A percentile compares a stretch with the other conserved stretches of the same genome.
Conservation (phyloP, 192 early-diverging fungal genomes). For the Linnemannia hyalina region DNA sequence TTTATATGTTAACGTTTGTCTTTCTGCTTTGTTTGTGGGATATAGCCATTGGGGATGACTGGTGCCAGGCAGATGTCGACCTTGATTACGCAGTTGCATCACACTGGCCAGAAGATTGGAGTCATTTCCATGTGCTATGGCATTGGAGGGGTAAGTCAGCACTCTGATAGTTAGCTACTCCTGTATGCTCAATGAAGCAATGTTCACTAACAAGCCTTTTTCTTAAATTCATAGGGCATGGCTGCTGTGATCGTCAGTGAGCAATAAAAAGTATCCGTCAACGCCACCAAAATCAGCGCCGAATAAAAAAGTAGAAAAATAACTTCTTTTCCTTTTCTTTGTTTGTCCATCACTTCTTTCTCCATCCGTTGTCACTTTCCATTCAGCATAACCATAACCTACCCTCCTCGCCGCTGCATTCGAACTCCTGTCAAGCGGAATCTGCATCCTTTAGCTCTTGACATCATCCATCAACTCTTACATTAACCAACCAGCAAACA, state of each 20-base stretch:
- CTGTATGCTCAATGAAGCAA: neutral
- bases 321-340: neutral
- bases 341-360: neutral
- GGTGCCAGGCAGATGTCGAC: conserved; percentile 96
- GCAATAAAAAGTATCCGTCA: neutral
- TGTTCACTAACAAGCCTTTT: neutral
- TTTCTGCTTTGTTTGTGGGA: neutral
- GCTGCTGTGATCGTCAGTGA: conserved; percentile 48
- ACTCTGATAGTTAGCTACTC: neutral
- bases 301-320: neutral
- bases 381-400: neutral
- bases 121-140: conserved; percentile 95
- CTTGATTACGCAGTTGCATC: conserved; percentile 89
- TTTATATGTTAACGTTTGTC: neutral
- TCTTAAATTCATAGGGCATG: conserved; percentile 25
- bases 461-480: neutral
- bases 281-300: conserved; percentile 19
- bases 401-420: neutral
- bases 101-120: conserved; percentile 85
- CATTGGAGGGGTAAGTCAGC: conserved; percentile 72
- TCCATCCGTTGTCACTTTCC: neutral
- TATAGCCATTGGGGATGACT: conserved; percentile 82
- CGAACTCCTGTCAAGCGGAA: neutral
- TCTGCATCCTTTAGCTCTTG: neutral
- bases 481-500: neutral